Conservation (phyloP, 1,284 basidiomycete species). For the Hemileia vastatrix region DNA sequence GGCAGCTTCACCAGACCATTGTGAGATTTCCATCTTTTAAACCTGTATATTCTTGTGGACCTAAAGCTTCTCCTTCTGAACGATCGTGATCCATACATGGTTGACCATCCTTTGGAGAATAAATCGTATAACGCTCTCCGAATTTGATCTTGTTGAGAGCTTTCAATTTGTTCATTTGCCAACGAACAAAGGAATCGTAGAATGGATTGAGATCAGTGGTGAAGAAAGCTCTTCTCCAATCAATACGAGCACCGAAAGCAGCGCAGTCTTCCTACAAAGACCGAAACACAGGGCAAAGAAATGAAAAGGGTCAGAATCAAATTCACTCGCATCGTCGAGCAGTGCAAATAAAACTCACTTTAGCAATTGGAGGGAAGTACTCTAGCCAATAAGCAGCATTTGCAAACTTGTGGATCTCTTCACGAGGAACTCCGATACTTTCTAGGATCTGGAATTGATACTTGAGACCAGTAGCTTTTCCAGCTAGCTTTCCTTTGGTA, state of each 20-base stretch:
- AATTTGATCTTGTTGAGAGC: constrained; percentile 85
- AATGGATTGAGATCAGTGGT: constrained; percentile 95
- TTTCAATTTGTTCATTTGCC: constrained; percentile 93
- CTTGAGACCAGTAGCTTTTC: constrained; percentile 82
- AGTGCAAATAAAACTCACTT: constrained; percentile 49
- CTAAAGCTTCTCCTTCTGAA: constrained; percentile 82
- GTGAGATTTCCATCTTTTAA: constrained; percentile 87
- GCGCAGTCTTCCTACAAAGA: constrained; percentile 63
- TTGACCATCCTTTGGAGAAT: constrained; percentile 95
- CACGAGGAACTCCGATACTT: constrained; percentile 58
- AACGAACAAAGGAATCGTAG: constrained; percentile 92
- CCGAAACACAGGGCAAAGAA: neutral
- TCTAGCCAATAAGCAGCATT: constrained; percentile 84
- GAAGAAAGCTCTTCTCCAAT: constrained; percentile 91
- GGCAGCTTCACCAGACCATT: constrained; percentile 58
- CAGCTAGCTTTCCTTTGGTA: constrained; percentile 89
- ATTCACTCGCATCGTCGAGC: neutral
- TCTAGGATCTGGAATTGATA: constrained; percentile 99
- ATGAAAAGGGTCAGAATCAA: neutral
- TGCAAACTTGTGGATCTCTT: constrained; percentile 90
- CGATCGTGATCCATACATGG: constrained; percentile 99
- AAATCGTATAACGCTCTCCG: constrained; percentile 95
- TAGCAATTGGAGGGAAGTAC: constrained; percentile 93
- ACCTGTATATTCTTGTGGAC: constrained; percentile 93
- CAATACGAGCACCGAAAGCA: constrained; percentile 80